Conservation (phyloP, 441 rosid species). For the Melianthus villosus region DNA sequence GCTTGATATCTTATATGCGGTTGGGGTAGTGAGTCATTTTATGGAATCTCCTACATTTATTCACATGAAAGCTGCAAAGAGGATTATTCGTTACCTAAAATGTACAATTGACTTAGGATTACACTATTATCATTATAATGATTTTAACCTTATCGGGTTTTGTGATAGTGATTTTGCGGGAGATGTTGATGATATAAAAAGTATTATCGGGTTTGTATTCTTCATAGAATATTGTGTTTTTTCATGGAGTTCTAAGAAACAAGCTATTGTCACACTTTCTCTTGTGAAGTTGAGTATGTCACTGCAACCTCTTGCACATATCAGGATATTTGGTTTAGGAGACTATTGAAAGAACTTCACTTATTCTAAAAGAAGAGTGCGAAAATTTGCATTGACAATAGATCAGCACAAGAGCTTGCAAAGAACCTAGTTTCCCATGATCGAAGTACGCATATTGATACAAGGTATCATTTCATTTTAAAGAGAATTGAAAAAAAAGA, state of each 20-base stretch:
- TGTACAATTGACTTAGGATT: neutral
- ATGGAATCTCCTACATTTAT: conserved; percentile 1
- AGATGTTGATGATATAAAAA: neutral
- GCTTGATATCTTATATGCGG: conserved; percentile 5
- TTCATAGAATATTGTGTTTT: neutral
- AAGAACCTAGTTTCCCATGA: conserved; percentile 2
- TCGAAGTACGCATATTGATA: conserved; percentile 4
- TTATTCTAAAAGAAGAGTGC: neutral
- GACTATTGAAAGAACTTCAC: neutral
- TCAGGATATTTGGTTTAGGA: conserved; percentile 2
- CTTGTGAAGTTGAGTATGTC: conserved; percentile 1
- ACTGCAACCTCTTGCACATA: neutral
- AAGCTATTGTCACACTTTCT: neutral
- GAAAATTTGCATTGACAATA: neutral
- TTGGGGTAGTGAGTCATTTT: conserved; percentile 5
- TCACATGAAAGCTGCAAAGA: conserved; percentile 3
- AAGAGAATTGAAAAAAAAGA: neutral
- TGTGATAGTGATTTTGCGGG: conserved; percentile 2
- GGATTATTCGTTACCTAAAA: conserved; percentile 2
- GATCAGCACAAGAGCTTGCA: neutral
- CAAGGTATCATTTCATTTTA: conserved; percentile 2
- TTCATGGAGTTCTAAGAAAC: too few relatives aligned
- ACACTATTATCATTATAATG: neutral
- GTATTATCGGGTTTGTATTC: neutral
- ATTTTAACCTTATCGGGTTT: too few relatives aligned